Conservation (phyloP, 371 early-diverging fungal genomes). For the Rhizomucor pusillus region DNA sequence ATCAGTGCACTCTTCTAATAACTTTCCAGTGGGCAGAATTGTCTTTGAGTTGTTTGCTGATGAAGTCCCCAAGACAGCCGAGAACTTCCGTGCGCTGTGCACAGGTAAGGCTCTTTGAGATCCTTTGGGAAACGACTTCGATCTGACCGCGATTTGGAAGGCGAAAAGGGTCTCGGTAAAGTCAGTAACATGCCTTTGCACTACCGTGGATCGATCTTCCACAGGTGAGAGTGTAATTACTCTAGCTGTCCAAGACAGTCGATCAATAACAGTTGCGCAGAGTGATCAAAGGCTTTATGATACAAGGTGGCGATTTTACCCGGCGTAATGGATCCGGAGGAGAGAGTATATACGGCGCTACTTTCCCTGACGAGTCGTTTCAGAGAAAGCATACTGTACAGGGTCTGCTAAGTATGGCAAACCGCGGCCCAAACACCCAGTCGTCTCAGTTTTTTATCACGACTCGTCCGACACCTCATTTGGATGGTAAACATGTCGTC, state of each 20-base stretch:
- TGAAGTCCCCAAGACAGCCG: constrained; percentile 94
- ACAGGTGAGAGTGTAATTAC: constrained; percentile 33
- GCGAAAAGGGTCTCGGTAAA: constrained; percentile 74
- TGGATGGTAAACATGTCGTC: constrained; percentile 93
- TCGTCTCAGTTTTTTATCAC: constrained; percentile 93
- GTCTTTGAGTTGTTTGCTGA: constrained; percentile 93
- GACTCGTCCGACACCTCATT: constrained; percentile 77
- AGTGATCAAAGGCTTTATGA: constrained; percentile 81
- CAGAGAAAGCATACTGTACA: constrained; percentile 77
- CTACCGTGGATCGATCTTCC: constrained; percentile 65
- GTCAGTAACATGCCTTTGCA: constrained; percentile 62
- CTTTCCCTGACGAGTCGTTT: constrained; percentile 89
- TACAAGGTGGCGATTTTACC: constrained; percentile 77
- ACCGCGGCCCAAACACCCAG: constrained; percentile 83
- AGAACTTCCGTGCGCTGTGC: constrained; percentile 93
- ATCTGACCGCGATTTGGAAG: constrained; percentile 20
- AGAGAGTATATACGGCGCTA: constrained; percentile 81
- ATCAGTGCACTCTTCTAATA: neutral
- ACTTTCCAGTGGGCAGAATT: constrained; percentile 70
- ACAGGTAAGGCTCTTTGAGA: constrained; percentile 45
- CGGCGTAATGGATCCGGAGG: constrained; percentile 83
- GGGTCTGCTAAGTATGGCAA: constrained; percentile 86
- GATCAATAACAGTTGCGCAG: constrained; percentile 19
- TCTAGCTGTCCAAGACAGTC: neutral
- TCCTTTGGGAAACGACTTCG: neutral